Evolutionary conservation across 306 rosid genomes (phyloP).

Genomic region (Neltuma alba): DNA sequence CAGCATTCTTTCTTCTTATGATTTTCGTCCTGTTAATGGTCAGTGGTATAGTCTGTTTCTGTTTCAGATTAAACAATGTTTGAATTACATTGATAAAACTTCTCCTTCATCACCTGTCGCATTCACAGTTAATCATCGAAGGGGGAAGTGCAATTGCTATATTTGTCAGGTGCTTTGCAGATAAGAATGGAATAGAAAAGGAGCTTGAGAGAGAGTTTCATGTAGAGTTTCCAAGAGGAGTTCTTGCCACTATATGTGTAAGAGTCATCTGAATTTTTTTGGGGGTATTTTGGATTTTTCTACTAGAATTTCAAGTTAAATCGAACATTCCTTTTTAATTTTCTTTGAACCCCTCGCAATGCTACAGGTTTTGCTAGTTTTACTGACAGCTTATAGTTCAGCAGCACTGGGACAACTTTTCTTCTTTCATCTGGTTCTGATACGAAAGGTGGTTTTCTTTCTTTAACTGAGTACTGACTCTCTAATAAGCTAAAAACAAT

Average conservation of each 20-base stretch:
- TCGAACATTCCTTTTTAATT: slow-evolving; percentile 28
- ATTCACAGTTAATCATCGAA: slow-evolving; percentile 71
- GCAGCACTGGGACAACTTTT: slow-evolving; percentile 96
- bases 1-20: slow-evolving; percentile 89
- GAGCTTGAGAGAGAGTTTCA: slow-evolving; percentile 67
- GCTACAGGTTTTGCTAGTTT: slow-evolving; percentile 67
- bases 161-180: slow-evolving; percentile 81
- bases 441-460: slow-evolving; percentile 68
- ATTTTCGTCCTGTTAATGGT: slow-evolving; percentile 77
- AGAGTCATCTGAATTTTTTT: slow-evolving; percentile 29
- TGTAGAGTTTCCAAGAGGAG: slow-evolving; percentile 72
- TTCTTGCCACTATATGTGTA: slow-evolving; percentile 80
- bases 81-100: slow-evolving; percentile 20
- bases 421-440: slow-evolving; percentile 91
- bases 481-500: background rate
- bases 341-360: slow-evolving; percentile 29
- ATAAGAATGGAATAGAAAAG: slow-evolving; percentile 68
- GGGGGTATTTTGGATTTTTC: background rate
- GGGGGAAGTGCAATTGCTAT: slow-evolving; percentile 84
- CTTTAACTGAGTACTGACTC: background rate
- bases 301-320: background rate
- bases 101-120: slow-evolving; percentile 25
- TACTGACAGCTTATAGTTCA: slow-evolving; percentile 78
- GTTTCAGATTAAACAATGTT: slow-evolving; percentile 15
- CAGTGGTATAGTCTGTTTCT: slow-evolving; percentile 30